These are phyloP conservation scores for Eucalyptus regnans DNA, from an alignment of 345 rosid species.

Conservation along the genomic window DNA sequence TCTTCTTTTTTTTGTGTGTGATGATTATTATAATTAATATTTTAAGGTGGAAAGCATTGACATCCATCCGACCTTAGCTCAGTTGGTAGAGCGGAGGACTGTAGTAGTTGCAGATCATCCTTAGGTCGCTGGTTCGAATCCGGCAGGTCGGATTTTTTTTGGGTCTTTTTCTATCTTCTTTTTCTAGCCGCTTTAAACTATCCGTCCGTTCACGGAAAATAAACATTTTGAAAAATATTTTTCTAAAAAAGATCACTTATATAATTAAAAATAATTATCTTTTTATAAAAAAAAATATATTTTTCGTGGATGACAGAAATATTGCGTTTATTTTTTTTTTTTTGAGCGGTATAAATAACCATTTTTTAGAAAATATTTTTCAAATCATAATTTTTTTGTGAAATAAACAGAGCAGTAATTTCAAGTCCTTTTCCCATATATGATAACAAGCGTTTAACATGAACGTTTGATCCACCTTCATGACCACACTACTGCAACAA, in stretches of 20 bases:
- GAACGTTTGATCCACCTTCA: background rate
- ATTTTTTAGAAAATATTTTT: background rate
- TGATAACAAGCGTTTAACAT: background rate
- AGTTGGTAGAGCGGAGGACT: slow-evolving; percentile 99
- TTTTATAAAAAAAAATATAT: background rate
- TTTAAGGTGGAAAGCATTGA: fast-evolving
- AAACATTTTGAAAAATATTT: fast-evolving
- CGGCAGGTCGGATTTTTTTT: slow-evolving; percentile 25
- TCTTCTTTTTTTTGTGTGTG: too few species aligned
- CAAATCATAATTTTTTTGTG: background rate
- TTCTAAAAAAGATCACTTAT: background rate
- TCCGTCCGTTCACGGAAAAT: background rate
- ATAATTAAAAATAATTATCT: background rate
- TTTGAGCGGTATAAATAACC: fast-evolving
- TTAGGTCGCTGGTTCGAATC: slow-evolving; percentile 49
- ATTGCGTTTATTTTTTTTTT: background rate
- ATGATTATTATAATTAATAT: fast-evolving
- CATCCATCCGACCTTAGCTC: slow-evolving; percentile 84
- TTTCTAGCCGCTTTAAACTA: background rate
- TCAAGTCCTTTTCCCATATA: background rate
- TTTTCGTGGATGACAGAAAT: fast-evolving
- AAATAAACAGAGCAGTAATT: background rate
- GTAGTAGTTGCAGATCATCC: slow-evolving; percentile 38
- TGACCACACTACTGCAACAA: background rate
- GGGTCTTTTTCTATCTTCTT: background rate